Evolutionary conservation across 495 filamentous ascomycete genomes (phyloP), one percentile per base, ranked within the genome.

Genomic region (Aspergillus wentii): DNA sequence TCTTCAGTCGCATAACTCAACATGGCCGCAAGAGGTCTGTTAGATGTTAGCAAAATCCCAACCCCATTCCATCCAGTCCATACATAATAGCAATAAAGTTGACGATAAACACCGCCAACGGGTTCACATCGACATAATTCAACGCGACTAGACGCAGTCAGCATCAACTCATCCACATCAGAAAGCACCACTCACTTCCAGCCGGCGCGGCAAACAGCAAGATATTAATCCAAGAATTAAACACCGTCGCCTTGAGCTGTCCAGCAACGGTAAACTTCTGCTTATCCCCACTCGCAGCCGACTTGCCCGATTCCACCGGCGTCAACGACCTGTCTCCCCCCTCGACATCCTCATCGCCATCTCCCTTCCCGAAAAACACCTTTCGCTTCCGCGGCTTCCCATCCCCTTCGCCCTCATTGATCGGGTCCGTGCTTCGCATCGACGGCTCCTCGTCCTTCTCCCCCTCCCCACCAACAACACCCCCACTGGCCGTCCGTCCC

Each of bases 41-140:
- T 52, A 21, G n/a, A n/a, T 16, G 28, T 40, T 27, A 40, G 37
- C n/a, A 30, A n/a, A 4, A 29, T 29, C 26, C 5, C 4, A n/a
- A 4, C 4, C 14, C 26, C 5, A 5, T n/a, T 9, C 11, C 14
- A 5, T 11, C 26, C 10, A n/a, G 22, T 25, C 10, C 61, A 30
- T 54, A 66, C 62, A 94, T 74, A 43, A 94, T 94, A 25, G 88
- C 88, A 43, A 92, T 76, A 53, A 94, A 94, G 62, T 94, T 94
- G 49, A 92, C 72, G 17, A 85, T 76, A 51, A 94, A 94, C n/a
- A 89, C 73, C 10, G 64, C 72, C 19, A 83, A 62, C 2, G 68
- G 66, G 41, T 72, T 66, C 17, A 78, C 64, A 15, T 70, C 36
- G 18, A 78, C 67, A 52, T 78, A 86, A 49, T 85, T 74, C 39